Evolutionary conservation across 2,329 filamentous ascomycete genomes (phyloP), one percentile per base, ranked within the genome.

Genomic region (Xylariaceae sp.): DNA sequence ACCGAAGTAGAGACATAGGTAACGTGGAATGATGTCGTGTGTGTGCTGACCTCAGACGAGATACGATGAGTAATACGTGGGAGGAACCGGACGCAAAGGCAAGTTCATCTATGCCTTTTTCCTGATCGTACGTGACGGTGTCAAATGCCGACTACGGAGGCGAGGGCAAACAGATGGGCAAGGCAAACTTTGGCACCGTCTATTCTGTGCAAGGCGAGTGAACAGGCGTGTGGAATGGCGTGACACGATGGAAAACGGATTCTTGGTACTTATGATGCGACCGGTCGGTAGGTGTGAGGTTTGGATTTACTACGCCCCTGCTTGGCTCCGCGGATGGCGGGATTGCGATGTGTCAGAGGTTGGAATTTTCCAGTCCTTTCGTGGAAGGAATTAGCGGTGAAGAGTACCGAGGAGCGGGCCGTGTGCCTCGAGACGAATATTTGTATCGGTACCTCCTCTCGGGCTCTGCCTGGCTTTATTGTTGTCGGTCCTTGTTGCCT

Each of bases 1-100:
- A 61, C 59, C 58, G 59, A 34, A 59, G 51, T 31, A 54, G 57
- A 39, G 56, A 50, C 59, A 61, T 59, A 50, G 49, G 41, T 28
- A 28, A 28, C 7, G 22, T 28, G 22, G 42, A 28, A 36, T 18
- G 36, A 51, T 48, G 16, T 46, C 45, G 36, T 33, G 36, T 28
- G 40, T 16, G 48, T 47, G 33, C 28, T 58, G 56, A 58, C 41
- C 39, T 41, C n/a, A 50, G 31, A 47, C 40, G 44, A 45, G 28
- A 54, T 50, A 47, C 51, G 42, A 56, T 50, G 17, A 50, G 48
- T 52, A 46, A 43, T 51, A 18, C 6, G 28, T 34, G 5, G 56
- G 50, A 45, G 54, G 38, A 46, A 51, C 45, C 47, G 45, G 48
- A 54, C 45, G 56, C 52, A 43, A 45, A 17, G 16, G 11, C 14